Percentiles rank a stretch among this genome's conserved stretches.
phyloP scores from a whole-genome alignment of 139 green algal genomes.

The Haematococcus sp. region DNA sequence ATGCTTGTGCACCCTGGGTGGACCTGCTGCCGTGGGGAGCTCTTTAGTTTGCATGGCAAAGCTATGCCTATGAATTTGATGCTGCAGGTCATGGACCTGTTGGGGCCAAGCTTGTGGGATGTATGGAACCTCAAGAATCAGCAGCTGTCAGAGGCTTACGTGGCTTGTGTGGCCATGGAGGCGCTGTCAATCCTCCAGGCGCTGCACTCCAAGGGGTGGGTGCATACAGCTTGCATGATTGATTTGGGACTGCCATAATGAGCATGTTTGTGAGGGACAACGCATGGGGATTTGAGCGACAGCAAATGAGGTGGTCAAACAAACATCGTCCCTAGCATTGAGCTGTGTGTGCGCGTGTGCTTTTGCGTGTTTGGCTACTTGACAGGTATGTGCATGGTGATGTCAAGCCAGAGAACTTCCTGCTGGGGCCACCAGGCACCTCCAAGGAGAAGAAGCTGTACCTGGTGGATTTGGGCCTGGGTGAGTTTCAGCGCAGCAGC shows the following conservation, averaged over 20 bases:
- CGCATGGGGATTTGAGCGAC: no score
- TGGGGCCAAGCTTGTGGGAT: slow-evolving; percentile 98
- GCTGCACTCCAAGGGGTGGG: slow-evolving; percentile 28
- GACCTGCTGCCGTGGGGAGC: no score
- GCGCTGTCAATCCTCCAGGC: slow-evolving; percentile 95
- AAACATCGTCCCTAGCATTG: no score
- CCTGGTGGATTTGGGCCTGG: slow-evolving; percentile 96
- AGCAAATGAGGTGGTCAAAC: no score
- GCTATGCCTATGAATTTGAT: neutral
- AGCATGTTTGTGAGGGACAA: neutral
- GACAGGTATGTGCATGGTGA: slow-evolving; percentile 98
- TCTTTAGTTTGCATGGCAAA: no score
- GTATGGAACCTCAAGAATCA: slow-evolving; percentile 91
- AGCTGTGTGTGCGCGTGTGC: no score
- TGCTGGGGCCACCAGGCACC: slow-evolving; percentile 83
- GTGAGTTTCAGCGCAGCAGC: slow-evolving; percentile 5
- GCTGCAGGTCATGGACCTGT: slow-evolving; percentile 95
- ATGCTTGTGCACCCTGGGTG: no score
- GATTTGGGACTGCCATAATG: no score
- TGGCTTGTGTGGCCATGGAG: slow-evolving; percentile 99
- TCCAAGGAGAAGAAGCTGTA: slow-evolving; percentile 94
- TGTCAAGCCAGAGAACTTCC: slow-evolving; percentile 99
- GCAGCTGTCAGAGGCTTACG: slow-evolving; percentile 91
- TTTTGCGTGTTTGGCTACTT: no score
- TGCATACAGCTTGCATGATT: no score